These are phyloP conservation scores for Pochonia chlamydosporia DNA, from an alignment of 2,329 filamentous ascomycete genomes.

Conservation along the genomic window DNA sequence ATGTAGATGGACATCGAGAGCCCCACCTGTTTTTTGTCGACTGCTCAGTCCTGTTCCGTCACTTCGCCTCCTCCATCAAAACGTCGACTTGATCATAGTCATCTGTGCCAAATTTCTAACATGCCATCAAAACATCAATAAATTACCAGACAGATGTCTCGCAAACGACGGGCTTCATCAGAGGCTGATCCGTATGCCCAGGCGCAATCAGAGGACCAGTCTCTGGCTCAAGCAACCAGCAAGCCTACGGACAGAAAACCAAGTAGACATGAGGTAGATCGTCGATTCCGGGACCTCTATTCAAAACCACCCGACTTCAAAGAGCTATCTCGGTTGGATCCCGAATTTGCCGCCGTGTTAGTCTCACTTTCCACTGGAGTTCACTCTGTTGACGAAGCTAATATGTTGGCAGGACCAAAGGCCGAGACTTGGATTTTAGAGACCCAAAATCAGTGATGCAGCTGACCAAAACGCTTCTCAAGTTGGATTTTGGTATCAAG, in stretches of 20 bases:
- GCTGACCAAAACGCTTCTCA: constrained; percentile 73
- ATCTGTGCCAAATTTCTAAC: too few relatives aligned
- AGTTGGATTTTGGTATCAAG: constrained; percentile 65
- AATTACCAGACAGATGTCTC: not conserved
- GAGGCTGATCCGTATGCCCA: not conserved
- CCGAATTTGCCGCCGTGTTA: constrained; percentile 36
- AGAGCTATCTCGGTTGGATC: constrained; percentile 33
- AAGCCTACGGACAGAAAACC: not conserved
- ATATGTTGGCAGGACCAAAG: constrained; percentile 15
- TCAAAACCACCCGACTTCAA: constrained; percentile 35
- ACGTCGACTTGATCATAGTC: too few relatives aligned
- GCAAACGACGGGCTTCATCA: not conserved
- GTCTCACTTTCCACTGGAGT: constrained; percentile 4
- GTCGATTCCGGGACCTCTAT: constrained; percentile 35
- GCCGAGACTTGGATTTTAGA: constrained; percentile 67
- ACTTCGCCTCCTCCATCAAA: too few relatives aligned
- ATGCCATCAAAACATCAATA: too few relatives aligned
- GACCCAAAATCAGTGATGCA: constrained; percentile 72
- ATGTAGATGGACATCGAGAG: too few relatives aligned
- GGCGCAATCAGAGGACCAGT: not conserved
- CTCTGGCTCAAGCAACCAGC: not conserved
- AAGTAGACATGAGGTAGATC: constrained; percentile 13
- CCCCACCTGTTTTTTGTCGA: too few relatives aligned
- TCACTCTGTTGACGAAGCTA: not conserved
- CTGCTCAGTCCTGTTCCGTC: too few relatives aligned